Evolutionary conservation across 2,329 filamentous ascomycete genomes (phyloP).

Genomic region (Pseudonectria buxi): DNA sequence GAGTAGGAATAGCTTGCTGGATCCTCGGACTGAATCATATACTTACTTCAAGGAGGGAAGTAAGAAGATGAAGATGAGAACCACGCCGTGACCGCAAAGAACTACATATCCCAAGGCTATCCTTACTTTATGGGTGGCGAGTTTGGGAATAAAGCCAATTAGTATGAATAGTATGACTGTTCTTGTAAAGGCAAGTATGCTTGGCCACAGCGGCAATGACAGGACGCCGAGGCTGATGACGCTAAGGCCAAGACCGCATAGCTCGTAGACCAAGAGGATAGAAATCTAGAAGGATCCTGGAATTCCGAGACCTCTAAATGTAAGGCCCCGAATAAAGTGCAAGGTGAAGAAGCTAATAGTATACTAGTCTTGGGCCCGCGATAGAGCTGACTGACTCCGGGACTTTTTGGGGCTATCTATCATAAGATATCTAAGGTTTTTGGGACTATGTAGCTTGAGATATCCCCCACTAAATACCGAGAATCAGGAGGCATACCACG

Average conservation of each 20-base stretch:
- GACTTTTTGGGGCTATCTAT: slow-evolving; percentile 56
- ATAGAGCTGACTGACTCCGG: slow-evolving; percentile 40
- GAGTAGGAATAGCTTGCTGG: background rate
- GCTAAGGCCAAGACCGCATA: slow-evolving; percentile 38
- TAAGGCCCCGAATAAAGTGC: slow-evolving; percentile 57
- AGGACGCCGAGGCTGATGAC: slow-evolving; percentile 22
- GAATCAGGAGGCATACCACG: slow-evolving; percentile 16
- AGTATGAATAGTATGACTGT: slow-evolving; percentile 8
- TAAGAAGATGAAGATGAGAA: slow-evolving; percentile 36
- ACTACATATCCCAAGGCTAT: slow-evolving; percentile 67
- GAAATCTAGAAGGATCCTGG: slow-evolving; percentile 56
- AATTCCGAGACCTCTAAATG: slow-evolving; percentile 59
- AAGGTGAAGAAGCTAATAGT: slow-evolving; percentile 58
- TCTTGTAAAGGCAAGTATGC: slow-evolving; percentile 41
- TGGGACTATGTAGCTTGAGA: slow-evolving; percentile 15
- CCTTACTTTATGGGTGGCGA: slow-evolving; percentile 53
- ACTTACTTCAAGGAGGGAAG: slow-evolving; percentile 12
- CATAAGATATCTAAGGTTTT: slow-evolving; percentile 24
- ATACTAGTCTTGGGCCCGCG: slow-evolving; percentile 51
- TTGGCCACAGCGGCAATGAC: slow-evolving; percentile 33
- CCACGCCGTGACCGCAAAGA: slow-evolving; percentile 50
- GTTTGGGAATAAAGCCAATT: slow-evolving; percentile 50
- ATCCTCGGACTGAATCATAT: slow-evolving; percentile 3
- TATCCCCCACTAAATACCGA: slow-evolving; percentile 25
- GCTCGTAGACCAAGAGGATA: slow-evolving; percentile 61